Conservation (phyloP, 129 eudicot species). For the Artemisia tridentata region DNA sequence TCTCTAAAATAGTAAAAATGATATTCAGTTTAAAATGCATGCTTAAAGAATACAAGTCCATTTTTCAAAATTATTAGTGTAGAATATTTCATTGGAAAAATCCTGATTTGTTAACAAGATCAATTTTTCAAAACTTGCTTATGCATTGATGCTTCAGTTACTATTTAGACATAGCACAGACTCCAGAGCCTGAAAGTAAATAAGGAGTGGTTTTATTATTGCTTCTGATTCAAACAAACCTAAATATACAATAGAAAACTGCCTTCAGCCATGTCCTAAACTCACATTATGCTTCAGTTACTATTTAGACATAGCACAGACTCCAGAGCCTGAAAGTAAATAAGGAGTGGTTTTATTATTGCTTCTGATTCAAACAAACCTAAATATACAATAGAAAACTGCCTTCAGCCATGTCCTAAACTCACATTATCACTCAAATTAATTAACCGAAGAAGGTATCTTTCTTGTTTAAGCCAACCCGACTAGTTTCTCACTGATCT, state of each 20-base stretch:
- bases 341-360: constrained; percentile 31
- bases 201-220: constrained; percentile 31
- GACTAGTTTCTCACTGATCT: constrained; percentile 82
- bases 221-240: constrained; percentile 22
- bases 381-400: constrained; percentile 35
- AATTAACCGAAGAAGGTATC: constrained; percentile 3
- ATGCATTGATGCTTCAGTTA: constrained; percentile 10
- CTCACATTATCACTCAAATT: constrained; percentile 33
- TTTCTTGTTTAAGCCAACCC: constrained; percentile 56
- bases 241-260: constrained; percentile 35
- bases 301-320: background rate
- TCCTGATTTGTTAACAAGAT: background rate
- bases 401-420: constrained; percentile 28
- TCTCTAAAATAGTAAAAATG: no score
- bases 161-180: background rate
- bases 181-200: constrained; percentile 18
- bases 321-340: constrained; percentile 2
- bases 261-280: constrained; percentile 28
- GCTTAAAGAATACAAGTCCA: background rate
- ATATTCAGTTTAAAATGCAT: background rate
- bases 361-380: constrained; percentile 22
- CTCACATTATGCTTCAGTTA: constrained; percentile 29
- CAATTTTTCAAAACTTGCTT: background rate
- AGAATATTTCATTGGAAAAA: background rate
- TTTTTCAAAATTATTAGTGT: background rate